Evolutionary conservation across 306 rosid species (phyloP), one percentile per base, ranked within the genome.

Genomic region (Ormosia semicastrata): DNA sequence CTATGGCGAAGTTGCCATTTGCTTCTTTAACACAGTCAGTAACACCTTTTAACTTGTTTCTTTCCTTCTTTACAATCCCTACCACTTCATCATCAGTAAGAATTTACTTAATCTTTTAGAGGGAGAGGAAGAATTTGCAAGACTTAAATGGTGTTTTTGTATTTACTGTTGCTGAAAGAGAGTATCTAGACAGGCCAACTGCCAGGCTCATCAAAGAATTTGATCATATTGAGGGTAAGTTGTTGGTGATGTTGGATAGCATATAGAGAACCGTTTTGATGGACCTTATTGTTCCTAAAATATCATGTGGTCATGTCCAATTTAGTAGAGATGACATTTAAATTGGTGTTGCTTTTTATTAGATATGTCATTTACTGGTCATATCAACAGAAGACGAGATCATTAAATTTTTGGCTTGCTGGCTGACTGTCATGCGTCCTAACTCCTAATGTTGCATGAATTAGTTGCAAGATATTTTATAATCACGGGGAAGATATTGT

Each of bases 11-110:
- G 87, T 95, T 81, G 91, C 99, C 73, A 84, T 95, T 78, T 95
- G 99, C 89, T 95, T 95, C 86, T 92, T 83, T 44, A 95, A 93
- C 87, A 95, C 99, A 0, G 99, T 95, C 85, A 84, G 88, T 46
- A 41, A 41, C 11, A 8, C 54, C 70, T 49, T 49, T 49, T 15
- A 12, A 4, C 13, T 47, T 0, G 3, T 15, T 12, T 49, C 6
- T 49, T 49, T 12, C 17, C 12, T 49, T 47, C 11, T 3, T 47
- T 47, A 47, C n/a, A 47, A 11, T 47, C 53, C 14, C 52, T 46
- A 7, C 47, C 47, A 43, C 47, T 43, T 11, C 52, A 46, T 1
- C 52, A 3, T 5, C n/a, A 46, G 3, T 43, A 43, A 8, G 11
- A 43, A 5, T 0, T 75, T 47, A 4, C 60, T 59, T 18, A 11